These are phyloP conservation scores for Neurospora tetrasperma DNA, from an alignment of 495 filamentous ascomycete genomes.

Conservation along the genomic window DNA sequence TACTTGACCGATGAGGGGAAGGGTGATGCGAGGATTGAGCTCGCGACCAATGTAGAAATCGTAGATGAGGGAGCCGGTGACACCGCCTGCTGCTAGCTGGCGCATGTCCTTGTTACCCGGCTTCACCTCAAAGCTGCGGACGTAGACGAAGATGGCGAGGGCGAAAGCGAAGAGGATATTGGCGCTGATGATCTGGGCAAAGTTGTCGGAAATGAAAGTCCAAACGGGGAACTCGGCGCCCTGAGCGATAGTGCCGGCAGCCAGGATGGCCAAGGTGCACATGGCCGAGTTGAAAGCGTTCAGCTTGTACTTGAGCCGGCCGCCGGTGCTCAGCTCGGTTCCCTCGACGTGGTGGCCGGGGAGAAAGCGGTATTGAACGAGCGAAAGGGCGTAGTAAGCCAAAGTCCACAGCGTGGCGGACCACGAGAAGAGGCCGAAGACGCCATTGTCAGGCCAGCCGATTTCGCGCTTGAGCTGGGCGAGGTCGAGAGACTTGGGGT, in stretches of 20 bases:
- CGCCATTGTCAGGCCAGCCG: slow-evolving; percentile 63
- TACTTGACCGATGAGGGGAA: slow-evolving; percentile 70
- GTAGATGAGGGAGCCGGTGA: slow-evolving; percentile 79
- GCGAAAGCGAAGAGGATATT: slow-evolving; percentile 64
- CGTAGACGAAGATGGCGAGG: slow-evolving; percentile 67
- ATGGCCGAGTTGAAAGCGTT: slow-evolving; percentile 79
- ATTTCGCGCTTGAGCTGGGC: slow-evolving; percentile 63
- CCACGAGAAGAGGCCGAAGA: slow-evolving; percentile 51
- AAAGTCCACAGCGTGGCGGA: slow-evolving; percentile 55
- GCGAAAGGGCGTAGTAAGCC: slow-evolving; percentile 69
- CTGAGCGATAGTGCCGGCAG: slow-evolving; percentile 61
- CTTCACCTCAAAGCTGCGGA: slow-evolving; percentile 70
- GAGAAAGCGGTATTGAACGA: slow-evolving; percentile 64
- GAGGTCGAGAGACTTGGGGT: slow-evolving; percentile 59
- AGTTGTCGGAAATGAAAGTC: slow-evolving; percentile 90
- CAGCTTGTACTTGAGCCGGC: slow-evolving; percentile 75
- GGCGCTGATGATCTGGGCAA: slow-evolving; percentile 70
- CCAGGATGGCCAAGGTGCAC: slow-evolving; percentile 54
- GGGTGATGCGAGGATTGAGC: slow-evolving; percentile 76
- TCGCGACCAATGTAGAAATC: slow-evolving; percentile 98
- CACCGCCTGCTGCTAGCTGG: slow-evolving; percentile 70
- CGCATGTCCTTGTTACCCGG: slow-evolving; percentile 56
- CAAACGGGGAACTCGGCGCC: slow-evolving; percentile 79
- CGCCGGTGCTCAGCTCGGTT: slow-evolving; percentile 57
- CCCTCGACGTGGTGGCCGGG: slow-evolving; percentile 68